Evolutionary conservation across 2,329 filamentous ascomycete species (phyloP), one percentile per base, ranked within the genome.

Genomic region (Alternaria incomplexa): DNA sequence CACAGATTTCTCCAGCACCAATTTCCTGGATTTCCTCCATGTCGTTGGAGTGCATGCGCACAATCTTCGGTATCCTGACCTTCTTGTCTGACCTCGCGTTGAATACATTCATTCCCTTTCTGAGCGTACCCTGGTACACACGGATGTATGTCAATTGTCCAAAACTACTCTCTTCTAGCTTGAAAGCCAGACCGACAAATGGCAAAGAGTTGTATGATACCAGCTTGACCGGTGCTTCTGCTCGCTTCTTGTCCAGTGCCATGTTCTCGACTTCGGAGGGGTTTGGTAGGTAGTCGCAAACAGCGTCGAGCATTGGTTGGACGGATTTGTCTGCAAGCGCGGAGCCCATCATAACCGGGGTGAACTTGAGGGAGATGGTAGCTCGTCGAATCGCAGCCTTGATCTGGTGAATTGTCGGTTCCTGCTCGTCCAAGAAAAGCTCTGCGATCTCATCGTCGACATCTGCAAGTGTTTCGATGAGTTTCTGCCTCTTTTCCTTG

Each of bases 41-140:
- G 78, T 99, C 96, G 79, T 98, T 97, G 48, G 94, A 97, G 85
- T 99, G 96, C 96, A 99, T 99, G 66, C 96, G 93, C 66, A 99
- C 96, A 74, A 99, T 98, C 77, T 95, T 92, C 20, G 96, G 96
- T 61, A 99, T 91, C 82, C 96, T 94, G 78, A 99, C 91, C 85
- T 95, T 97, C 87, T 97, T 97, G 81, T 95, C 92, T 68, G 89
- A 96, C 72, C 94, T 90, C 9, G 94, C 94, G 82, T 98, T 99
- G 87, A 91, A 97, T 58, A 99, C 89, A 78, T 94, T 93, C 77
- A 91, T 87, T 53, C 94, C 93, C 86, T 97, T 98, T 79, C 86
- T 91, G 63, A 99, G 85, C 22, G 90, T 90, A 71, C 96, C 96
- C 82, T 99, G 96, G 84, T 99, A 99, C 61, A 99, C 96, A 72